Evolutionary conservation across 257 asterid species (phyloP), one percentile per base, ranked within the genome.

Genomic region (Jacaranda mimosifolia): DNA sequence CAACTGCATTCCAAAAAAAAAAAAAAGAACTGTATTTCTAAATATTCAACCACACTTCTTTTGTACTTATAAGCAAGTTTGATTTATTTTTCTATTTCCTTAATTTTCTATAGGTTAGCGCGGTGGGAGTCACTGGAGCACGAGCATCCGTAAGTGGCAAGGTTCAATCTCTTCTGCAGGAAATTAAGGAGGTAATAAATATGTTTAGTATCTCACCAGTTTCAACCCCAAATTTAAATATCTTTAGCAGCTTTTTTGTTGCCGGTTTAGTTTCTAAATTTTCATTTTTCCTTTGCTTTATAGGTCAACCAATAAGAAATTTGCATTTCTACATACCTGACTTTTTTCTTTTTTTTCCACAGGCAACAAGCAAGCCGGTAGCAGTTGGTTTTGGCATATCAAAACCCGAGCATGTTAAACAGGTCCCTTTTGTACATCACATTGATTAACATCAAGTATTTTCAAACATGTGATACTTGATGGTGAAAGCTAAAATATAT

Each of bases 381-480:
- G 97, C 95, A 49, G 98, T 93, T 65, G 98, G 98, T 43, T 93
- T 93, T 83, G 98, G 98, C 79, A 90, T 93, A 84, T 93, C 98
- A 57, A 84, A 81, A 60, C 98, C 97, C 0, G 97, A 93, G 83
- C 98, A 93, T 3, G 98, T 91, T 65, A 84, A 89, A 81, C 97
- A 87, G 96, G 98, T 89, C 11, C 3, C 40, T 63, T 49, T 72
- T 36, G 42, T 56, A 53, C 76, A n/a, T 10, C 12, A 68, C 46
- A 76, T 19, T 36, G 9, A 21, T 51, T 55, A 39, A 56, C 66
- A n/a, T n/a, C 11, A 15, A 68, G 64, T 56, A 57, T 15, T 48
- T 62, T 39, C 56, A 14, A 38, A 32, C 36, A 5, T 43, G 26
- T 1, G 5, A 40, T 17, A 12, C 14, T 18, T 48, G 32, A 7